Evolutionary conservation across 2,329 filamentous ascomycete genomes (phyloP), one percentile per base, ranked within the genome.

Genomic region (Sarocladiaceae sp.): DNA sequence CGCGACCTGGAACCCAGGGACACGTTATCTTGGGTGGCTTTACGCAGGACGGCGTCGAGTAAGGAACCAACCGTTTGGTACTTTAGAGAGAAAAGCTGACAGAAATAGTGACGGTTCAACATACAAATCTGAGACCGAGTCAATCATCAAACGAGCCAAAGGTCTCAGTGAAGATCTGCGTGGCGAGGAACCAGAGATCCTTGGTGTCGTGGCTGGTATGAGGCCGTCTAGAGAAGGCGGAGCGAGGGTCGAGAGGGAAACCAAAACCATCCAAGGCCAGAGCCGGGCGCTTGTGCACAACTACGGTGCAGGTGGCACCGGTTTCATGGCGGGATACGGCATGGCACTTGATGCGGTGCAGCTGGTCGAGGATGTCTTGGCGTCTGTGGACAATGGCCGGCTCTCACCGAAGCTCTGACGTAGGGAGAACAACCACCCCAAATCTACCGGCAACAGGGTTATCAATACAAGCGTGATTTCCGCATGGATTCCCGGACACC

Each of bases 251-350:
- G 70, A 73, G 51, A 52, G 70, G 7, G 68, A 69, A 40, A 40
- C 49, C 6, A 15, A 60, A 6, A 16, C 44, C 1, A 51, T 64
- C 3, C 45, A 45, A 2, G 59, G 55, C 5, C 23, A 53, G 32
- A 49, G 50, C 12, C 50, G 55, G 1, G 45, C 48, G 1, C 35
- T 65, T 11, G 60, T 69, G 3, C 67, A 69, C 50, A 68, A 69
- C 44, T 70, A 72, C 48, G 68, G 68, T 4, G 68, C 67, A 4
- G 66, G 68, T 1, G 68, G 68, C 9, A 67, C 68, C 2, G 68
- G 68, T 0, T 72, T 66, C 47, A 67, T 70, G 42, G 67, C 68
- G 3, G 64, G 64, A 5, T 66, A 61, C 31, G 64, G 62, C 5
- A 66, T 66, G 64, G 62, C 65, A 0, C 13, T 60, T 15, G 64